phyloP scores from a whole-genome alignment of 1,139 yeast genomes.

The Suhomyces chickasaworum region DNA sequence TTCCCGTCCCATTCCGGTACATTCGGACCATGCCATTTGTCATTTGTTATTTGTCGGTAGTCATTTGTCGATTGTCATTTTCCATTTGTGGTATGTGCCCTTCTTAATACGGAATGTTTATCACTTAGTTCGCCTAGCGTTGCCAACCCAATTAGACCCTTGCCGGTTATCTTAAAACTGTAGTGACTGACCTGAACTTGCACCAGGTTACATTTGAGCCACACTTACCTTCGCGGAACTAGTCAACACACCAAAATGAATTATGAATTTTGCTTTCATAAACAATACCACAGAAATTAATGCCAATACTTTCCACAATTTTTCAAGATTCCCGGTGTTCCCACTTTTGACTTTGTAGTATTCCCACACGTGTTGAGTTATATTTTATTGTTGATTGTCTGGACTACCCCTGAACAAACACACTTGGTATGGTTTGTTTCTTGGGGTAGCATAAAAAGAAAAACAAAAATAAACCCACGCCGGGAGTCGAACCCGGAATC shows the following conservation, averaged over 20 bases:
- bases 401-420: not conserved
- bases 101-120: not conserved
- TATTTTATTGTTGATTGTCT: not conserved
- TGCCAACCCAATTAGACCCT: not conserved
- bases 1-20: not conserved
- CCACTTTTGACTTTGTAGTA: not conserved
- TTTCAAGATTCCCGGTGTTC: not conserved
- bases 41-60: too few relatives aligned
- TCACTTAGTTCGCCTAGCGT: not conserved
- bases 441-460: slow-evolving; percentile 4
- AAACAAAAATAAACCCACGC: slow-evolving; percentile 36
- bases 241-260: too few relatives aligned
- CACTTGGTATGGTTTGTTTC: too few relatives aligned
- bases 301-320: not conserved
- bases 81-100: not conserved
- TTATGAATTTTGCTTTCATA: not conserved
- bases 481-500: slow-evolving; percentile 41
- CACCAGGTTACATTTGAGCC: not conserved
- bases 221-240: too few relatives aligned
- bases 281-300: not conserved
- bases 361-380: not conserved
- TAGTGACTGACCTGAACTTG: not conserved
- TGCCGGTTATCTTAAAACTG: not conserved
- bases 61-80: too few relatives aligned
- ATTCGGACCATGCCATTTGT: not conserved